Evolutionary conservation across 1,139 yeast genomes (phyloP).

Genomic region (Magnusiomyces fungicola): DNA sequence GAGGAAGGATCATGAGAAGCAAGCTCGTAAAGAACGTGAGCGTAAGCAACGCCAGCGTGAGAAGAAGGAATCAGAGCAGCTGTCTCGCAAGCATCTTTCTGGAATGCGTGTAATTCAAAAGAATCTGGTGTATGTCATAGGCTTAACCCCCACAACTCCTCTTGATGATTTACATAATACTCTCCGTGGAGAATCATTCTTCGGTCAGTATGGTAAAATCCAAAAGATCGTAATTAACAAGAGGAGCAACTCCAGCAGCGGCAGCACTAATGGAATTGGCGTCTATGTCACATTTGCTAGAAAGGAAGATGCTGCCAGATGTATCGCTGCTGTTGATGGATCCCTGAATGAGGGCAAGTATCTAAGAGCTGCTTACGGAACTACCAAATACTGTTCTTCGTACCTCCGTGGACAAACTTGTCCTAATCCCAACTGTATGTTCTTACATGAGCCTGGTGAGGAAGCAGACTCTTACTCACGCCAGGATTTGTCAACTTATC

Average conservation of each 20-base stretch:
- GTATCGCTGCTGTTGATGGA: conserved; percentile 92
- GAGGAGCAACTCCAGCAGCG: conserved; percentile 43
- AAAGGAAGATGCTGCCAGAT: conserved; percentile 90
- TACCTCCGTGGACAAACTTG: conserved; percentile 93
- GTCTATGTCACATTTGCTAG: conserved; percentile 91
- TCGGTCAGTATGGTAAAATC: conserved; percentile 96
- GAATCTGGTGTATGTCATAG: conserved; percentile 93
- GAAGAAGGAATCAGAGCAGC: conserved; percentile 78
- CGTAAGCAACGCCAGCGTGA: conserved; percentile 87
- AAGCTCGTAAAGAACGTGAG: conserved; percentile 36
- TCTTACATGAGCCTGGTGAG: conserved; percentile 97
- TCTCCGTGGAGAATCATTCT: conserved; percentile 83
- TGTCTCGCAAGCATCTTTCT: conserved; percentile 74
- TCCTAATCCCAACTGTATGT: conserved; percentile 99
- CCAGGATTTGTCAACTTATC: conserved; percentile 82
- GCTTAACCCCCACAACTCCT: conserved; percentile 83
- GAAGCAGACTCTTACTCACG: conserved; percentile 96
- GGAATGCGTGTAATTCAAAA: conserved; percentile 98
- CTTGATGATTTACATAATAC: conserved; percentile 85
- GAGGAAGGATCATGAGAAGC: conserved; percentile 17
- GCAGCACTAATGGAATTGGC: conserved; percentile 71
- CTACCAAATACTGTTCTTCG: conserved; percentile 95
- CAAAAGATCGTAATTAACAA: conserved; percentile 89
- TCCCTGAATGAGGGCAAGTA: conserved; percentile 82
- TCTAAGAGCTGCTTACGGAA: conserved; percentile 94